These are phyloP conservation scores for Dactylellina leptospora DNA, from an alignment of 2,329 filamentous ascomycete species.

Conservation along the genomic window DNA sequence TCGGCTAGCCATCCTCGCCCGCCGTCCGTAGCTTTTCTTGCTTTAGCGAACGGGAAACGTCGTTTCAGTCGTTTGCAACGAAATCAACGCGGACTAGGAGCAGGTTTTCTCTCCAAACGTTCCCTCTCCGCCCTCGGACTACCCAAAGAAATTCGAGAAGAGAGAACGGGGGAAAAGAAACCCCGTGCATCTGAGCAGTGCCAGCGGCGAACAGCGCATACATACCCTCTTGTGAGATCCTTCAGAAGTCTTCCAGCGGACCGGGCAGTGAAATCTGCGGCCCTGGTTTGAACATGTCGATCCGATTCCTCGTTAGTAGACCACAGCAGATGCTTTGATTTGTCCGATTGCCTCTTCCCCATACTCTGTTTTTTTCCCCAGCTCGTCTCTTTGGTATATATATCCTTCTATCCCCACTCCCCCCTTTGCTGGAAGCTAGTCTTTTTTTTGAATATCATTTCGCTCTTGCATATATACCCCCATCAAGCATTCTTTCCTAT, in stretches of 20 bases:
- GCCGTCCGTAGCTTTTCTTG: conserved; percentile 16
- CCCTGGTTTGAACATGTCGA: conserved; percentile 51
- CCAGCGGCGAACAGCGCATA: conserved; percentile 19
- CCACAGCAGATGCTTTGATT: conserved; percentile 52
- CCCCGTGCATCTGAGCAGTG: conserved; percentile 8
- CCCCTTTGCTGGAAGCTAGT: conserved; percentile 1
- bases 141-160: neutral
- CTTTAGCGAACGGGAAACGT: conserved; percentile 44
- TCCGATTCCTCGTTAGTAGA: conserved; percentile 53
- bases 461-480: conserved; percentile 6
- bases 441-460: neutral
- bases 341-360: conserved; percentile 11
- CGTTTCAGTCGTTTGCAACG: conserved; percentile 50
- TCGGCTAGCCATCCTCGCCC: conserved; percentile 10
- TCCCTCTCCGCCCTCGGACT: conserved; percentile 4
- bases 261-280: conserved; percentile 37
- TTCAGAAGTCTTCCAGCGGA: conserved; percentile 19
- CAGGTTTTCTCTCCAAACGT: neutral
- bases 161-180: too few relatives aligned
- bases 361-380: conserved; percentile 13
- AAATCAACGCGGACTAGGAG: conserved; percentile 37
- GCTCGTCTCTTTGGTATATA: conserved; percentile 25
- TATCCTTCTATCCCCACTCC: conserved; percentile 10
- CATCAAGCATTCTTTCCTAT: conserved; percentile 1
- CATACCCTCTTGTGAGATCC: conserved; percentile 27